Evolutionary conservation across 2,329 filamentous ascomycete genomes (phyloP).

Genomic region (Acephala macrosclerotiorum): DNA sequence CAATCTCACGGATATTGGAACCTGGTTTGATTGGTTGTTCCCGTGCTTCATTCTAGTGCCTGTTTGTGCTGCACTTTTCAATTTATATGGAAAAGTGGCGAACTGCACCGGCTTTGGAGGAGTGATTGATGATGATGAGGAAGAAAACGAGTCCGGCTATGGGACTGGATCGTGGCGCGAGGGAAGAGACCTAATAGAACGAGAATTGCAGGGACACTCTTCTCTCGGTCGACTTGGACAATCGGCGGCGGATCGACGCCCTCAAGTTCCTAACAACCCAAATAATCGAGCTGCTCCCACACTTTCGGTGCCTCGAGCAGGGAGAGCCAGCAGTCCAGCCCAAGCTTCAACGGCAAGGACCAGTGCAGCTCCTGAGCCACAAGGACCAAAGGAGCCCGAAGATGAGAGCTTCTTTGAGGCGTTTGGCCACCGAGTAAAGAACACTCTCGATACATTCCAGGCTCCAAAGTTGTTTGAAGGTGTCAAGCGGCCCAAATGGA

Average conservation of each 20-base stretch:
- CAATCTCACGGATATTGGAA: slow-evolving; percentile 81
- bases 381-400: slow-evolving; percentile 59
- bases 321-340: slow-evolving; percentile 42
- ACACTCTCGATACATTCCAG: slow-evolving; percentile 87
- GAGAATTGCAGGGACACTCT: slow-evolving; percentile 75
- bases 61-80: slow-evolving; percentile 85
- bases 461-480: slow-evolving; percentile 81
- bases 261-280: slow-evolving; percentile 39
- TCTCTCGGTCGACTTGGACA: slow-evolving; percentile 55
- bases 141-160: slow-evolving; percentile 68
- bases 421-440: slow-evolving; percentile 85
- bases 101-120: slow-evolving; percentile 78
- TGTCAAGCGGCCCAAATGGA: slow-evolving; percentile 83
- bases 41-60: slow-evolving; percentile 88
- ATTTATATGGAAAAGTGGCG: slow-evolving; percentile 84
- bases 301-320: slow-evolving; percentile 39
- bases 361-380: slow-evolving; percentile 39
- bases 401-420: slow-evolving; percentile 86
- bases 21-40: slow-evolving; percentile 87
- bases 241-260: slow-evolving; percentile 26
- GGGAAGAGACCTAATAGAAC: slow-evolving; percentile 87
- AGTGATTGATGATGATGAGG: slow-evolving; percentile 77
- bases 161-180: slow-evolving; percentile 90
- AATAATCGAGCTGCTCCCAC: slow-evolving; percentile 38
- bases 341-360: slow-evolving; percentile 42